Base-by-base conservation (phyloP, 2,329 filamentous ascomycete genomes). In the Verruconis gallopava region DNA sequence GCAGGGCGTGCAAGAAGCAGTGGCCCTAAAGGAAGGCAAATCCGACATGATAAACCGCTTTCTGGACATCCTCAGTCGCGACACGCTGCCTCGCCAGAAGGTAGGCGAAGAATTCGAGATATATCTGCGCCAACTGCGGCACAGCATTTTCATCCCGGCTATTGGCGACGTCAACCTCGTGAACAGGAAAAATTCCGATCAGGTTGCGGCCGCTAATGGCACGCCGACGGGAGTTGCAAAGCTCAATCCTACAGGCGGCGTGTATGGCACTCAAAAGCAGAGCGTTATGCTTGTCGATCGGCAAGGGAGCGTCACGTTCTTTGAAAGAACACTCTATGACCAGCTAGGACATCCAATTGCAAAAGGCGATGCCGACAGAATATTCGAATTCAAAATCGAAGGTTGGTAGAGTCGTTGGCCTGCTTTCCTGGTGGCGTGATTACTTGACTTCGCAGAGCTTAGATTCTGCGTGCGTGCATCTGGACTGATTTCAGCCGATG, bases 191-290 rank as follows among this genome's bases (percentile, higher is more conserved):
- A 60, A 59, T 56, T 56, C 57, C 2, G 48, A 53, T 2, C 55
- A 61, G 41, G 50, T 66, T n/a, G 64, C 63, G 20, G 54, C 48
- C 17, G 45, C 41, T 1, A 48, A 53, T 20, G 49, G 48, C 11
- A 45, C 57, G 25, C 51, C 55, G n/a, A 57, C 59, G 46, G 51
- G 53, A 13, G 40, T 14, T 38, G 46, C 37, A 21, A 36, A 40
- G 57, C 52, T 46, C 38, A 53, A 52, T 48, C 58, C 49, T 59
- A 69, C 53, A 48, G 63, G 60, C 43, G 72, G 71, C 1, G 57
- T 68, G 5, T 81, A 81, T 52, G 77, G 76, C 1, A 81, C 77
- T 2, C 73, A 77, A 53, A 76, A 75, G 55, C 75, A 80, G 53
- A 76, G 72, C 1, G 59, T 80, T 5, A 61, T 80, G 2, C 55